Conservation (phyloP, 2,329 filamentous ascomycete species). For the Aureobasidium leucospermi region DNA sequence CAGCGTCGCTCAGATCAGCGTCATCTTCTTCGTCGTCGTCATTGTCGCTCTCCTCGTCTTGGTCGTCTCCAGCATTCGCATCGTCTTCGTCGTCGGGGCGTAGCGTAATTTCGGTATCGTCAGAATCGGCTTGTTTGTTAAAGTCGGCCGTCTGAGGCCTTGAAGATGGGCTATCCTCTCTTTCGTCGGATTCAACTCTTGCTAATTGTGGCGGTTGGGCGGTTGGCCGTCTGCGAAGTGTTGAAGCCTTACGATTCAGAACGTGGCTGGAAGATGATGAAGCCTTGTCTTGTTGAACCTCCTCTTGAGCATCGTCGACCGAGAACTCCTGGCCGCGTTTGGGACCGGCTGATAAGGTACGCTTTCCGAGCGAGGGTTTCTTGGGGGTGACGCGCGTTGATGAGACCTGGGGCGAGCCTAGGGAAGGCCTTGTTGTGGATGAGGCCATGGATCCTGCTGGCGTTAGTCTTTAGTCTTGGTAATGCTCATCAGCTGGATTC, state of each 20-base stretch:
- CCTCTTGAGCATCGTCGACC: conserved; percentile 76
- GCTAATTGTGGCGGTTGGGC: conserved; percentile 40
- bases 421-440: neutral
- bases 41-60: conserved; percentile 39
- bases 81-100: conserved; percentile 29
- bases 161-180: conserved; percentile 32
- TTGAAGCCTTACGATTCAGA: conserved; percentile 44
- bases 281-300: conserved; percentile 63
- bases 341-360: conserved; percentile 67
- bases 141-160: neutral
- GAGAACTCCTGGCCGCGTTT: conserved; percentile 83
- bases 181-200: conserved; percentile 43
- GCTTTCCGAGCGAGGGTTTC: conserved; percentile 69
- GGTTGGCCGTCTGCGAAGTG: conserved; percentile 42
- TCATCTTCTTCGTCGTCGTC: conserved; percentile 52
- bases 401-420: neutral
- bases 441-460: conserved; percentile 4
- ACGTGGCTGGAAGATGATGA: conserved; percentile 19
- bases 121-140: conserved; percentile 14
- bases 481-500: neutral
- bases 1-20: conserved; percentile 75
- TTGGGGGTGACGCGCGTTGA: conserved; percentile 36
- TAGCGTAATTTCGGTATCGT: conserved; percentile 36
- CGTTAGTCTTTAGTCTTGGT: neutral
- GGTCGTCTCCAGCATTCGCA: conserved; percentile 21